A percentile compares a stretch with the other conserved stretches of the same genome.
Evolutionary conservation across 2,329 filamentous ascomycete species (phyloP).

Genomic region (Ceratocystis lukuohia): DNA sequence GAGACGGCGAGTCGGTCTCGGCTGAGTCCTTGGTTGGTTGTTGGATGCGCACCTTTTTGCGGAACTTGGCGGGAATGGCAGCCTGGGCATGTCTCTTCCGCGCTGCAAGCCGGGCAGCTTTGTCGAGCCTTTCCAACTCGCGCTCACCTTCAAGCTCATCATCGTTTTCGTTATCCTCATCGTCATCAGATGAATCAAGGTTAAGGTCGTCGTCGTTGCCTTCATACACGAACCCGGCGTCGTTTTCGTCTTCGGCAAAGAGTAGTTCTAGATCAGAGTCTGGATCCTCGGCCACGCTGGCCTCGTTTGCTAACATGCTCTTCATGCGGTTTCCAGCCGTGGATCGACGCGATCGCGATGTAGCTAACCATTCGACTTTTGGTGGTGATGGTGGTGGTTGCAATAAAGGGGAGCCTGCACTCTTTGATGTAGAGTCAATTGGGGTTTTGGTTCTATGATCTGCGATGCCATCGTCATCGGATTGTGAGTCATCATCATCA

Average conservation of each 20-base stretch:
- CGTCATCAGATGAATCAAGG: conserved; percentile 73
- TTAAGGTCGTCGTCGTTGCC: conserved; percentile 64
- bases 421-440: too few relatives aligned
- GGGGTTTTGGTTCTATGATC: too few relatives aligned
- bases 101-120: conserved; percentile 50
- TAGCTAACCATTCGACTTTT: conserved; percentile 55
- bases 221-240: conserved; percentile 42
- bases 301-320: conserved; percentile 58
- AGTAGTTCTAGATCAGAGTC: conserved; percentile 57
- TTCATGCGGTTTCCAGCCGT: conserved; percentile 79
- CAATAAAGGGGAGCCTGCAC: not conserved
- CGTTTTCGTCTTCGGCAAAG: conserved; percentile 61
- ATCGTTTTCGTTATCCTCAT: conserved; percentile 52
- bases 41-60: conserved; percentile 66
- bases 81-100: conserved; percentile 62
- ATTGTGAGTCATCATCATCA: conserved; percentile 7
- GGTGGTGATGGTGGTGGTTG: conserved; percentile 15
- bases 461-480: not conserved
- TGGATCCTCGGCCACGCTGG: conserved; percentile 33
- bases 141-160: conserved; percentile 78
- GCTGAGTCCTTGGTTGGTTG: conserved; percentile 26
- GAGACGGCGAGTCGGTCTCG: conserved; percentile 27
- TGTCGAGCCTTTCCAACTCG: conserved; percentile 66
- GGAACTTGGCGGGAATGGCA: conserved; percentile 53
- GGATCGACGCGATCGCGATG: conserved; percentile 58